phyloP scores from a whole-genome alignment of 148 eudicot species.

The Camellia granthamiana region DNA sequence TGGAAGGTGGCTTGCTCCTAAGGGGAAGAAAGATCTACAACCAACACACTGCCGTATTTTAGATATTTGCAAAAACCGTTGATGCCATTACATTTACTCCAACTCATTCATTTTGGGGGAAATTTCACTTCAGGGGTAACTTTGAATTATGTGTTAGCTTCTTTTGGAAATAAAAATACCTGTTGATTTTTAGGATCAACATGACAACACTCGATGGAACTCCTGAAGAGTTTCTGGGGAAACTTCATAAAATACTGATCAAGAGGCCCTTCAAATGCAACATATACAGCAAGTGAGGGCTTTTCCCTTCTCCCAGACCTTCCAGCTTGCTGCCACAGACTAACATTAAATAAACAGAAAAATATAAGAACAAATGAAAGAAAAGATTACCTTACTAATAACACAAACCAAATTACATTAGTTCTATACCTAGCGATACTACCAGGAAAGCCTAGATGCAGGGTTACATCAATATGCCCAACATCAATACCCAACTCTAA shows the following conservation, averaged over 20 bases:
- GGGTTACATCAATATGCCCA: constrained; percentile 87
- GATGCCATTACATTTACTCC: too few species aligned
- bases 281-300: constrained; percentile 85
- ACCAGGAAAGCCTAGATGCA: constrained; percentile 98
- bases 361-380: constrained; percentile 12
- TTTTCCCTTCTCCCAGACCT: constrained; percentile 94
- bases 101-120: too few species aligned
- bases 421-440: constrained; percentile 79
- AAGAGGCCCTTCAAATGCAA: constrained; percentile 97
- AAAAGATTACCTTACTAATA: neutral
- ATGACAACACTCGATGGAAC: constrained; percentile 91
- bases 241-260: constrained; percentile 94
- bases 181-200: constrained; percentile 79
- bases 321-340: constrained; percentile 99
- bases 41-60: too few species aligned
- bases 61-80: too few species aligned
- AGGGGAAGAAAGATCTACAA: too few species aligned
- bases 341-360: constrained; percentile 22
- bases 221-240: constrained; percentile 77
- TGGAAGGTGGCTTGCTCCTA: too few species aligned
- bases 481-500: constrained; percentile 98
- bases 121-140: too few species aligned
- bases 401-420: constrained; percentile 11
- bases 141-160: neutral
- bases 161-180: constrained; percentile 35